A percentile compares a stretch with the other conserved stretches of the same genome.
phyloP scores from a whole-genome alignment of 352 stramenopile genomes.

The Phytophthora quininea region DNA sequence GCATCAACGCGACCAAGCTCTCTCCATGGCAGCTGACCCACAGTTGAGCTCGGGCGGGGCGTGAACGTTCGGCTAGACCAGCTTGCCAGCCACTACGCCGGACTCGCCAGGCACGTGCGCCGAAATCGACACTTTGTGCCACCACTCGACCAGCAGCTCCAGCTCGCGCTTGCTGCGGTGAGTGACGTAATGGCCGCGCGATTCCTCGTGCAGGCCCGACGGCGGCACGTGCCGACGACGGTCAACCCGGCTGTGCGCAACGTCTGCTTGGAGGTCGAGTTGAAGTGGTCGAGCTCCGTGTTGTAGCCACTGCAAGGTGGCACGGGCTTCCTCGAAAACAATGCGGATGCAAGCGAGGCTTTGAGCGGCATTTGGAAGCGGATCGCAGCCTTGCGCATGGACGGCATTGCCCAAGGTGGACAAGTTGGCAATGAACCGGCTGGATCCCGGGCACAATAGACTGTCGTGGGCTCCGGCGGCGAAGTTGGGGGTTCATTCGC shows the following conservation, averaged over 20 bases:
- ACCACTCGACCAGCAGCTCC: background rate
- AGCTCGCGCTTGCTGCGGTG: background rate
- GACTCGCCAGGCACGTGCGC: background rate
- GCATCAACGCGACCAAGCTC: background rate
- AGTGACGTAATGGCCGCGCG: constrained; percentile 3
- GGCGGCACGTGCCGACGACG: constrained; percentile 1
- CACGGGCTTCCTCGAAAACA: constrained; percentile 1
- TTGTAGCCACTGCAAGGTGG: background rate
- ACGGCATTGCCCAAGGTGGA: too few relatives aligned
- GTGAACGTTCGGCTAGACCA: constrained; percentile 3
- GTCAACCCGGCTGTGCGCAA: background rate
- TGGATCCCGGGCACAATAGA: background rate
- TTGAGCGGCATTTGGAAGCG: too few relatives aligned
- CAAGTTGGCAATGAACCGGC: background rate
- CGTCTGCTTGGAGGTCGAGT: background rate
- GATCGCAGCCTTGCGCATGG: too few relatives aligned
- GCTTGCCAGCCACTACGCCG: background rate
- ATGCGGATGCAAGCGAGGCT: background rate
- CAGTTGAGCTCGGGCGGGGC: background rate
- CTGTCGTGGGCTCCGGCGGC: background rate
- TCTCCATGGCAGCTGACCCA: background rate
- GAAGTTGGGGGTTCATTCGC: background rate
- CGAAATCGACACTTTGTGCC: background rate
- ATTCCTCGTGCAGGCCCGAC: background rate
- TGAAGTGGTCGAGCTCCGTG: background rate